Conservation (phyloP, 345 rosid species). For the Carallia brachiata region DNA sequence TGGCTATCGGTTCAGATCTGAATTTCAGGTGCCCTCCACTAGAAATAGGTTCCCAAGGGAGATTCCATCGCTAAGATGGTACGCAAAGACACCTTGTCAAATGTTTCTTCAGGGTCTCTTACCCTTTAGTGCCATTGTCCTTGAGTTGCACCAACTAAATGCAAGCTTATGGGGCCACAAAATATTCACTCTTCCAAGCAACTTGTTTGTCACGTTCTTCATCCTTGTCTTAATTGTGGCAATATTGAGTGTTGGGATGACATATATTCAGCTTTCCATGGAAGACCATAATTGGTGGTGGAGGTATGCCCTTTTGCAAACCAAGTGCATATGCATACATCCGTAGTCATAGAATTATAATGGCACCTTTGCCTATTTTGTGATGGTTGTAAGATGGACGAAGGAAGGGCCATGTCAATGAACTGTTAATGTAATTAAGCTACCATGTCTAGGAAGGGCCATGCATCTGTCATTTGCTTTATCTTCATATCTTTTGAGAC, state of each 20-base stretch:
- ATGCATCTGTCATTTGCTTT: no score
- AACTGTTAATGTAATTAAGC: no score
- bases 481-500: no score
- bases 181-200: conserved; percentile 55
- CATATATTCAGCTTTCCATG: conserved; percentile 70
- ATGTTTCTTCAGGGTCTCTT: conserved; percentile 74
- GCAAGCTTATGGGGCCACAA: conserved; percentile 82
- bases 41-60: conserved; percentile 56
- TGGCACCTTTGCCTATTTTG: background rate
- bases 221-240: conserved; percentile 58
- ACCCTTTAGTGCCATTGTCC: conserved; percentile 60
- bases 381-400: background rate
- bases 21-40: conserved; percentile 56
- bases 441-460: no score
- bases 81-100: conserved; percentile 55
- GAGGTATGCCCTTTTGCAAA: conserved; percentile 55
- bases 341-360: background rate
- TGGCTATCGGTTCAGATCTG: conserved; percentile 58
- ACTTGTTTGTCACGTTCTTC: conserved; percentile 51
- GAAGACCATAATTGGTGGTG: conserved; percentile 98
- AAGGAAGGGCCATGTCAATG: no score
- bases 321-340: background rate
- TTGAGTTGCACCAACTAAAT: conserved; percentile 67
- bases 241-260: conserved; percentile 62
- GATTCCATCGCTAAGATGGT: conserved; percentile 61